phyloP scores from a whole-genome alignment of 164 flowering plant species.

The Macadamia tetraphylla region DNA sequence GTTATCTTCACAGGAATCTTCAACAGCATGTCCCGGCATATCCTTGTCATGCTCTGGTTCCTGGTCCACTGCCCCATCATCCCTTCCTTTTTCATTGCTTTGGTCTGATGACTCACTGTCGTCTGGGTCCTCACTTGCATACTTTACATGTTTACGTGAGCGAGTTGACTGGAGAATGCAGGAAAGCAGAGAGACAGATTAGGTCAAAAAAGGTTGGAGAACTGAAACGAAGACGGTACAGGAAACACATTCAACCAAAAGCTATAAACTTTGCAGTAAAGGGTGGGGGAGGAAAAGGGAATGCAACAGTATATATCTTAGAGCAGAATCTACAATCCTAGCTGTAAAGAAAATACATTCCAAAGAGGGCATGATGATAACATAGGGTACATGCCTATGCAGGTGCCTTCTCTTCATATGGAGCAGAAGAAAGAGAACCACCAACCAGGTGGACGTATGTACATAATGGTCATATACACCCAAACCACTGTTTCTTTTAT shows the following conservation, averaged over 20 bases:
- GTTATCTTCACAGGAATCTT: slow-evolving; percentile 10
- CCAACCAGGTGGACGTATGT: too few relatives aligned
- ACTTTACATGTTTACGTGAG: slow-evolving; percentile 43
- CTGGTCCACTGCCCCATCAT: slow-evolving; percentile 16
- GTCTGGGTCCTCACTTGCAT: slow-evolving; percentile 30
- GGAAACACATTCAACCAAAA: too few relatives aligned
- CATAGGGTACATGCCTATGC: too few relatives aligned
- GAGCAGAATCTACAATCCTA: too few relatives aligned
- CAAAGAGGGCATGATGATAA: too few relatives aligned
- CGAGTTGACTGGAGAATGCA: slow-evolving; percentile 50
- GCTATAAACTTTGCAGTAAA: too few relatives aligned
- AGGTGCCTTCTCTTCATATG: too few relatives aligned
- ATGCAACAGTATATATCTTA: too few relatives aligned
- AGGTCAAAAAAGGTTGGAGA: not conserved
- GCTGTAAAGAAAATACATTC: not conserved
- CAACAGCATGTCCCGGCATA: slow-evolving; percentile 10
- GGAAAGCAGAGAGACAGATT: not conserved
- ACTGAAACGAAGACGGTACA: not conserved
- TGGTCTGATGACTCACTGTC: slow-evolving; percentile 21
- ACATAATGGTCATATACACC: too few relatives aligned
- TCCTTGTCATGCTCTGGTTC: slow-evolving; percentile 7
- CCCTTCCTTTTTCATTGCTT: slow-evolving; percentile 9
- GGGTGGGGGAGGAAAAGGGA: too few relatives aligned
- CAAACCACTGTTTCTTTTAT: too few relatives aligned
- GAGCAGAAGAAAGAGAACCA: too few relatives aligned